Evolutionary conservation across 257 asterid genomes (phyloP), one percentile per base, ranked within the genome.

Genomic region (Fraxinus quadrangulata): DNA sequence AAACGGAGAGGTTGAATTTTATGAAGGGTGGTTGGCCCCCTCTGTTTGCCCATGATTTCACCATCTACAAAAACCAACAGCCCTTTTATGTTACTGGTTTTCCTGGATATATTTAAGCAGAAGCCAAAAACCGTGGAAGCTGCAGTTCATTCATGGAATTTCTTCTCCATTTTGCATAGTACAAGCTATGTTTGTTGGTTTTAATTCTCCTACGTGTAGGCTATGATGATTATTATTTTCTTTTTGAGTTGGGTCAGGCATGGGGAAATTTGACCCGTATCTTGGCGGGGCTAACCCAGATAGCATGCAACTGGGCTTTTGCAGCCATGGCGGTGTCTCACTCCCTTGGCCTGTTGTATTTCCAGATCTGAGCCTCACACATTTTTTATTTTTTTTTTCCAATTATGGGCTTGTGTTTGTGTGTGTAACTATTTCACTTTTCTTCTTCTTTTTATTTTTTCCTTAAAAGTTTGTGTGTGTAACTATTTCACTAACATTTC

Each of bases 281-380:
- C 92, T 84, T 88, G 92, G 87, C 84, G 21, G 84, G 87, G 90
- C 84, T 21, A 75, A 71, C 78, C 82, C 72, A 75, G 84, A 70
- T 59, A 81, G 74, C 31, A 4, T 24, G 45, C 26, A 77, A 71
- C 63, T 36, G 33, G 17, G 51, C 17, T 71, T 56, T 78, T 54
- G 78, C 78, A 78, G 77, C 76, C 76, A 54, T 77, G 81, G 63
- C 23, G 31, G 47, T 33, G 75, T 77, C 45, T 47, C 33, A 11
- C 33, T 70, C 47, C 66, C 67, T 67, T 26, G 24, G 77, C 70
- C 68, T 40, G 73, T 23, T 75, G n/a, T 39, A 34, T 51, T 51
- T 51, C 8, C 63, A 17, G 63, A 51, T 51, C 63, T 51, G 63
- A 51, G 63, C 63, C 63, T 51, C 63, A 19, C 63, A 17, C 63